A percentile compares a stretch with the other conserved stretches of the same genome.
Evolutionary conservation across 164 flowering plant genomes (phyloP).

Genomic region (Platanus orientalis): DNA sequence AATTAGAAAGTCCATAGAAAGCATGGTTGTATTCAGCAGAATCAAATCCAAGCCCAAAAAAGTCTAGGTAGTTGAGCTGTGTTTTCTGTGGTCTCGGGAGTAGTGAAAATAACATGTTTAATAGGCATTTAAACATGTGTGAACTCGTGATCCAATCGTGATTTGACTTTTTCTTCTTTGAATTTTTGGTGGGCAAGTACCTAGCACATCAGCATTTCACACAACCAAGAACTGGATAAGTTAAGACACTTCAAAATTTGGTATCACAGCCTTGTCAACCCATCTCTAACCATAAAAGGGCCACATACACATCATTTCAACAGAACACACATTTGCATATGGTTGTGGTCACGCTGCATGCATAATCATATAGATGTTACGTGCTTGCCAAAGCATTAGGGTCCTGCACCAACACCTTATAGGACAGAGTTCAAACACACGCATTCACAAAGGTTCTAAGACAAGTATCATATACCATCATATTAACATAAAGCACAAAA

Average conservation of each 20-base stretch:
- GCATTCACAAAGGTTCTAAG: no score
- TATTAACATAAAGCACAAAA: no score
- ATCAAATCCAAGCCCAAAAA: background rate
- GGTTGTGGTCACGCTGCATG: background rate
- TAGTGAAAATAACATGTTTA: background rate
- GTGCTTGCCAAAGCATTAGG: no score
- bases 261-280: no score
- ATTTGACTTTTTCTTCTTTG: background rate
- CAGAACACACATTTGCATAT: background rate
- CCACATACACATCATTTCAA: background rate
- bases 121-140: background rate
- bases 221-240: no score
- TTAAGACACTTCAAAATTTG: no score
- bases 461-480: no score
- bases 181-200: background rate
- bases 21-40: background rate
- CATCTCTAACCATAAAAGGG: background rate
- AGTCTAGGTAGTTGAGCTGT: background rate
- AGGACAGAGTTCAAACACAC: no score
- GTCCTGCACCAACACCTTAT: no score
- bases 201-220: no score
- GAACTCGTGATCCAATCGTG: background rate
- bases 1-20: constrained; percentile 1
- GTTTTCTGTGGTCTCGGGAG: background rate
- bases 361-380: background rate